Percentiles rank a stretch among this genome's conserved stretches.
These are phyloP conservation scores for Leishmania lainsoni DNA, from an alignment of 208 protist genomes.

Conservation along the genomic window DNA sequence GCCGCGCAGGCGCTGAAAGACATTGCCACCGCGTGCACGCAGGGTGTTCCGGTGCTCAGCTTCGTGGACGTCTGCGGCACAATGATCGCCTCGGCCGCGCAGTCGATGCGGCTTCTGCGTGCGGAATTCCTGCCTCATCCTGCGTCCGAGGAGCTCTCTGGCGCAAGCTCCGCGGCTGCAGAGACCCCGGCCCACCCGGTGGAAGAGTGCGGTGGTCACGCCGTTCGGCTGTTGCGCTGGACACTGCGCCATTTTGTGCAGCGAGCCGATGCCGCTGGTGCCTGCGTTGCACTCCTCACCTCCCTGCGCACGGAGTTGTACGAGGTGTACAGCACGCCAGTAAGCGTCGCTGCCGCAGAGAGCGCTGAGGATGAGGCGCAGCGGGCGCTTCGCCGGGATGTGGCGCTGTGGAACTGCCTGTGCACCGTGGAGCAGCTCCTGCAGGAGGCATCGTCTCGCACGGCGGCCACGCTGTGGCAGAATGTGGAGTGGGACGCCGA, in stretches of 20 bases:
- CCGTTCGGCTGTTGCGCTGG: conserved; percentile 33
- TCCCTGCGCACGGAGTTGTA: conserved; percentile 27
- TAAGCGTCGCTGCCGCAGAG: neutral
- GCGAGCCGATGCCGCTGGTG: conserved; percentile 8
- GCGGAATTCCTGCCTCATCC: conserved; percentile 6
- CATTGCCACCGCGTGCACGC: conserved; percentile 35
- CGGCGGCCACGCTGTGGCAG: conserved; percentile 21
- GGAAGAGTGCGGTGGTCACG: conserved; percentile 31
- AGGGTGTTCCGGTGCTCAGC: conserved; percentile 32
- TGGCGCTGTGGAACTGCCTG: conserved; percentile 28
- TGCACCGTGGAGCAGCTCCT: conserved; percentile 25
- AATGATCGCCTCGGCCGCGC: conserved; percentile 22
- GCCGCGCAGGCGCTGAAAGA: conserved; percentile 64
- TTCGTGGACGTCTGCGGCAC: conserved; percentile 24
- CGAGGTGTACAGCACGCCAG: conserved; percentile 9
- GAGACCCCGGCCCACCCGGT: conserved; percentile 23
- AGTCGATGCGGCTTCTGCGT: conserved; percentile 36
- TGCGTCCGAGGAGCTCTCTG: neutral
- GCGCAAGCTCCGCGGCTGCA: conserved; percentile 7
- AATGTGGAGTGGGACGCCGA: conserved; percentile 21
- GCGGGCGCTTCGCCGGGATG: conserved; percentile 10
- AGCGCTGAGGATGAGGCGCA: conserved; percentile 18
- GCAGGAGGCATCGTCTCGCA: conserved; percentile 13
- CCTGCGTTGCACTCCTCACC: conserved; percentile 25
- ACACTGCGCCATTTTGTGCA: conserved; percentile 29